Evolutionary conservation across 805 yeast genomes (phyloP), one percentile per base, ranked within the genome.

Genomic region (Candida boleticola): DNA sequence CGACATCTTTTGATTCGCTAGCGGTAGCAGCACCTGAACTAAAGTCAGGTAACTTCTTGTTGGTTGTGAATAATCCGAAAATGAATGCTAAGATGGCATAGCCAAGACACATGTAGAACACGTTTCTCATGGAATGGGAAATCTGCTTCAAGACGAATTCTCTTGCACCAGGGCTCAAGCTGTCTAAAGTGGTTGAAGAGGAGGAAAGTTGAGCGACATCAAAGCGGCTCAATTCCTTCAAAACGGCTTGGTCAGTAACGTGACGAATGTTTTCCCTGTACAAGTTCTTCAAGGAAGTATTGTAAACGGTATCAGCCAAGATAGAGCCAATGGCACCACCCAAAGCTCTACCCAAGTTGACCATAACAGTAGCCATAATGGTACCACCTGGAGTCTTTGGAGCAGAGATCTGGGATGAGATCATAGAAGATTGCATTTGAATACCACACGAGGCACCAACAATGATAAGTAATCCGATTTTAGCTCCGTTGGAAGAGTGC

Each of bases 331-430:
- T 29, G 1, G 80, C 64, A 34, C 76, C 73, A 17, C 76, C 76
- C 14, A 77, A 46, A 1, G 73, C 55, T 48, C 82, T 68, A 13
- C 56, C 54, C 51, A 74, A 75, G 46, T 68, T 65, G 43, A 74
- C 42, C 38, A 69, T 61, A 0, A 79, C 57, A 4, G 81, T 75
- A 2, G 76, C 64, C 56, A 77, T 53, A 36, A 79, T 74, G 5
- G 67, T 63, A 3, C 74, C 68, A 13, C 82, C 83, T 5, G 76
- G 68, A 1, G 63, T 55, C 45, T 76, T 73, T 26, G 83, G 81
- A 9, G 79, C 78, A 18, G 66, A 58, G 6, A 78, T 54, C 50
- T 78, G 81, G 1, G 75, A 64, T 1, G 72, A 54, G 25, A 76
- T 51, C 36, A 75, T 58, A 13, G 67, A 49, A 1, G 77, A 60